A percentile compares a stretch with the other conserved stretches of the same genome.
Conservation (phyloP, 2,329 filamentous ascomycete species). For the Hypoxylon sp. region DNA sequence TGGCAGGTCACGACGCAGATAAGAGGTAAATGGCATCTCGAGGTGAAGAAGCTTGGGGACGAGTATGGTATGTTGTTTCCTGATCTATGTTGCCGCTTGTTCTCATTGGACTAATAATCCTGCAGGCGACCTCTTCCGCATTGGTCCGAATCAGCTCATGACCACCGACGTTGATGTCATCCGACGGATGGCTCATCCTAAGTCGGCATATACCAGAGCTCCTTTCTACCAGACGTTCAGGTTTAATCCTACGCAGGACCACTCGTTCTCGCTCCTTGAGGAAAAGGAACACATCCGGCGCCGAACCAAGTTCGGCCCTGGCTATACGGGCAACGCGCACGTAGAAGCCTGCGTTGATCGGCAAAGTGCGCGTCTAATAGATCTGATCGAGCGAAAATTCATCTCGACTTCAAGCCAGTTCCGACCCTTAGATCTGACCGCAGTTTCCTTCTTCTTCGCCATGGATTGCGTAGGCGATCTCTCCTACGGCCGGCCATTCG, state of each 20-base stretch:
- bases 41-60: conserved; percentile 37
- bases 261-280: conserved; percentile 41
- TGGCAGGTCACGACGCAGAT: conserved; percentile 41
- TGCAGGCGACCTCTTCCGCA: conserved; percentile 41
- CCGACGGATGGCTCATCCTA: conserved; percentile 38
- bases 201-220: conserved; percentile 27
- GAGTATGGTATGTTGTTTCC: conserved; percentile 31
- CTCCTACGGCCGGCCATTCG: conserved; percentile 58
- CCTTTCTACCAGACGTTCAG: conserved; percentile 42
- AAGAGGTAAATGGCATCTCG: conserved; percentile 35
- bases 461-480: conserved; percentile 61
- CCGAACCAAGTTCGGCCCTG: conserved; percentile 37
- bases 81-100: background rate
- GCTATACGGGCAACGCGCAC: conserved; percentile 26
- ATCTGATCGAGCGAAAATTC: conserved; percentile 57
- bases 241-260: conserved; percentile 39
- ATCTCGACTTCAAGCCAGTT: conserved; percentile 46
- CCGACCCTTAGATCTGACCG: conserved; percentile 55
- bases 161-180: conserved; percentile 42
- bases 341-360: conserved; percentile 36
- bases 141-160: conserved; percentile 44
- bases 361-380: conserved; percentile 49
- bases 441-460: conserved; percentile 57
- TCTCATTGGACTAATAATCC: conserved; percentile 1
- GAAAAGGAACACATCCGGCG: conserved; percentile 37